Evolutionary conservation across 2,329 filamentous ascomycete species (phyloP), one percentile per base, ranked within the genome.

Genomic region (Stachybotrys chartarum): DNA sequence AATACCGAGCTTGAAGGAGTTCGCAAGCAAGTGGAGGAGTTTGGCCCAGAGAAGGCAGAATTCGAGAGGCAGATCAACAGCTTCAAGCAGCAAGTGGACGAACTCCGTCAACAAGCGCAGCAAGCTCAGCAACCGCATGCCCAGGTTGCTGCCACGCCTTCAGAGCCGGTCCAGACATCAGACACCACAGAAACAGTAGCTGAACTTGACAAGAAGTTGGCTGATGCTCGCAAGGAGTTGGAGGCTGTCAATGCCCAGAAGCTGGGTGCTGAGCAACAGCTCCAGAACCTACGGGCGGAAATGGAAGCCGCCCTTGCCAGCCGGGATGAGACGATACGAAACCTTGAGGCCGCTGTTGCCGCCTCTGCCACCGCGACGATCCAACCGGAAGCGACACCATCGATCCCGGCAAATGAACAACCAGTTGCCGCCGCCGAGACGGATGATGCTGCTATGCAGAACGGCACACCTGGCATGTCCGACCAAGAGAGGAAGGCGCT

Each of bases 221-320:
- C 67, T 2, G 68, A 74, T 47, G 68, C 77, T 14, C 78, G 73
- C 24, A 81, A 84, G 60, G 83, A 92, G 61, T 79, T 94, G 10
- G 84, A 86, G 48, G 77, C 77, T 1, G 79, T 86, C 54, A 85
- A 75, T 7, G 76, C 83, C 10, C 85, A 94, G 67, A 91, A 90
- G 69, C 78, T 84, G 17, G 76, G 77, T 2, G 76, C 90, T n/a
- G 83, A 90, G 60, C 74, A 82, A 56, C 84, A 88, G 58, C 75
- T 88, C 2, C 74, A 78, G 50, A 69, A 66, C 30, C 67, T 86
- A 2, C 79, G 75, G 32, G 60, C 68, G 7, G 85, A 91, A 63
- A 74, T 96, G 12, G 78, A 85, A 53, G 73, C 76, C 10, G 81
- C 80, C 1, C 80, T 84, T 55, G 74, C 79, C 6, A 84, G 91